Conservation (phyloP, 1,284 basidiomycete species). For the Marasmius fiardii region DNA sequence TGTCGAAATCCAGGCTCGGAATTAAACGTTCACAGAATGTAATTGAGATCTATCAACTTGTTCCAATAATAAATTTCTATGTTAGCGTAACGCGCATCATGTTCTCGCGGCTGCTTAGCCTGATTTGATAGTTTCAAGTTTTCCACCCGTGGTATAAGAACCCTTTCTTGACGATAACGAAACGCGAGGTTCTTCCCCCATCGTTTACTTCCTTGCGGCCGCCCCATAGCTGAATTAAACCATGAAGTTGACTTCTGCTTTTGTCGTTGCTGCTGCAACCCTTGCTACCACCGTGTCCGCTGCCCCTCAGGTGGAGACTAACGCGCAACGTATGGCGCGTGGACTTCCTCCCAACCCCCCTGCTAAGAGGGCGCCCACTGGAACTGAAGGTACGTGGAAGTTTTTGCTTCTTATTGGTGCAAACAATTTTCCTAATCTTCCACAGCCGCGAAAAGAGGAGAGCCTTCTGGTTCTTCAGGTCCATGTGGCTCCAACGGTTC, state of each 20-base stretch:
- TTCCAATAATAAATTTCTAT: too few relatives aligned
- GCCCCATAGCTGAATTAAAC: background rate
- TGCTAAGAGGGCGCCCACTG: constrained; percentile 25
- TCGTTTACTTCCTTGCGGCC: background rate
- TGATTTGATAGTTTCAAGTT: too few relatives aligned
- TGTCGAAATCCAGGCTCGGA: too few relatives aligned
- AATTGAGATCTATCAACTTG: too few relatives aligned
- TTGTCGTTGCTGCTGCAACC: constrained; percentile 31
- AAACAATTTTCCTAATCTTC: background rate
- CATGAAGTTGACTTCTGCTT: constrained; percentile 42
- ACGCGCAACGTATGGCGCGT: constrained; percentile 47
- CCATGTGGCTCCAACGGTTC: constrained; percentile 23
- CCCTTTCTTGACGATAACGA: background rate
- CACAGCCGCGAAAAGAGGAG: constrained; percentile 23
- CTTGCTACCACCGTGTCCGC: constrained; percentile 27
- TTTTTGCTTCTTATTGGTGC: background rate
- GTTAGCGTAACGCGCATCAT: too few relatives aligned
- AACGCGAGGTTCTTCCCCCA: background rate
- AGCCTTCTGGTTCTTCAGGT: constrained; percentile 26
- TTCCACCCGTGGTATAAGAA: background rate
- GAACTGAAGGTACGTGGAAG: constrained; percentile 24
- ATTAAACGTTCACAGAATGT: too few relatives aligned
- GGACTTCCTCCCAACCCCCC: constrained; percentile 39
- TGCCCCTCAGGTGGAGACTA: constrained; percentile 36
- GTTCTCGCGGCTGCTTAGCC: too few relatives aligned